These are phyloP conservation scores for Astragalus membranaceus DNA, from an alignment of 306 rosid species.

Conservation along the genomic window DNA sequence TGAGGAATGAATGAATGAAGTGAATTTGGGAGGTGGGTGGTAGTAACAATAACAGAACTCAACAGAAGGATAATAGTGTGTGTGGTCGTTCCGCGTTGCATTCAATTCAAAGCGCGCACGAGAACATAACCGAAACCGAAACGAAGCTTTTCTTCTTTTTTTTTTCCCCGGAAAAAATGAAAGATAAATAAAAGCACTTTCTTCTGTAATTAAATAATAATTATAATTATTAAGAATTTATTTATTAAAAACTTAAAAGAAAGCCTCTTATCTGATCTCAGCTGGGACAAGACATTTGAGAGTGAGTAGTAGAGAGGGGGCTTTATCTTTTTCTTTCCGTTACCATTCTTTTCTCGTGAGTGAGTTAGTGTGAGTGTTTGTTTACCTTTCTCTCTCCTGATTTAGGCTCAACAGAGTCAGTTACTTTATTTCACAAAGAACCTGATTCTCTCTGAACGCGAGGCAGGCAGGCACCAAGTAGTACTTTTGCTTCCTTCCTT, in stretches of 20 bases:
- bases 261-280: background rate
- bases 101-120: background rate
- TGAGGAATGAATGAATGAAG: background rate
- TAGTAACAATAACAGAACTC: background rate
- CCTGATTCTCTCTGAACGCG: slow-evolving; percentile 61
- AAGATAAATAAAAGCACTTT: background rate
- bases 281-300: slow-evolving; percentile 18
- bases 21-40: background rate
- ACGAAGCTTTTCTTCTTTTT: background rate
- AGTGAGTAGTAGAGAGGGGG: background rate
- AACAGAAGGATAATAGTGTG: background rate
- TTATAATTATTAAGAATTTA: background rate
- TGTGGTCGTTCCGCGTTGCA: background rate
- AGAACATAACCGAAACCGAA: background rate
- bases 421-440: slow-evolving; percentile 36
- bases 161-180: background rate
- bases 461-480: slow-evolving; percentile 1
- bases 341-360: slow-evolving; percentile 24
- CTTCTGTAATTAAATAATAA: background rate
- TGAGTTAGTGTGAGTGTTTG: background rate
- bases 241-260: background rate
- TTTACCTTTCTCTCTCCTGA: background rate
- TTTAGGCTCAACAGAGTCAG: background rate
- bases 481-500: slow-evolving; percentile 12
- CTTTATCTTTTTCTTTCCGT: slow-evolving; percentile 3